Evolutionary conservation across 441 rosid species (phyloP).

Genomic region (Eutrema salsugineum): DNA sequence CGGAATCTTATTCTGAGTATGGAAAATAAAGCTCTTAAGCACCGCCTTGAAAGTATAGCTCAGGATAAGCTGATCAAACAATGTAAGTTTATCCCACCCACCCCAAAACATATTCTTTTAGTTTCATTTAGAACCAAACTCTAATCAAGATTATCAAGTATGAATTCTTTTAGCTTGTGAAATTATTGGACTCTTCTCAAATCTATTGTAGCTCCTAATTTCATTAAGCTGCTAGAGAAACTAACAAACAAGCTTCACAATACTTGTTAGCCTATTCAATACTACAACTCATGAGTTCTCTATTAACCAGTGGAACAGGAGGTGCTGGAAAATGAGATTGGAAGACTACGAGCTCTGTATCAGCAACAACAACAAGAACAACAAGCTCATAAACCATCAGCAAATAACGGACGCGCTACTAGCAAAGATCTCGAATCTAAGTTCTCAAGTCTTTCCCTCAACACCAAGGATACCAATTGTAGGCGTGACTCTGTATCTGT

Average conservation of each 20-base stretch:
- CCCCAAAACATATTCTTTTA: not conserved
- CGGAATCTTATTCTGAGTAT: slow-evolving; percentile 81
- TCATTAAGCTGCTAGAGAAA: not conserved
- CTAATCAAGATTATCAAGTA: too few species aligned
- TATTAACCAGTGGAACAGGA: slow-evolving; percentile 90
- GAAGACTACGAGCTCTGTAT: slow-evolving; percentile 70
- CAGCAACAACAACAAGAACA: slow-evolving; percentile 65
- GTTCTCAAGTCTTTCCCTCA: slow-evolving; percentile 78
- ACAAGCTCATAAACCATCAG: slow-evolving; percentile 52
- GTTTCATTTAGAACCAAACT: not conserved
- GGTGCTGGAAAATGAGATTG: slow-evolving; percentile 92
- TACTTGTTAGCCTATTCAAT: not conserved
- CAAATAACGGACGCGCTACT: slow-evolving; percentile 59
- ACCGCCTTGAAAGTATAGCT: slow-evolving; percentile 78
- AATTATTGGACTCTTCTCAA: not conserved
- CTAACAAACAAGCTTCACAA: not conserved
- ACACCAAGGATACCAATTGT: slow-evolving; percentile 62
- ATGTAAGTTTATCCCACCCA: slow-evolving; percentile 47
- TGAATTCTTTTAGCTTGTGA: too few species aligned
- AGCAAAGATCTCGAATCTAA: slow-evolving; percentile 93
- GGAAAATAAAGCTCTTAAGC: slow-evolving; percentile 99
- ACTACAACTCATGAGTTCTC: slow-evolving; percentile 17
- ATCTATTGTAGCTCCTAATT: not conserved
- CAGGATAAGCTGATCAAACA: slow-evolving; percentile 89
- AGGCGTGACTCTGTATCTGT: slow-evolving; percentile 52